Conservation (phyloP, 108 stramenopile genomes). For the Fragilariopsis cylindrus region DNA sequence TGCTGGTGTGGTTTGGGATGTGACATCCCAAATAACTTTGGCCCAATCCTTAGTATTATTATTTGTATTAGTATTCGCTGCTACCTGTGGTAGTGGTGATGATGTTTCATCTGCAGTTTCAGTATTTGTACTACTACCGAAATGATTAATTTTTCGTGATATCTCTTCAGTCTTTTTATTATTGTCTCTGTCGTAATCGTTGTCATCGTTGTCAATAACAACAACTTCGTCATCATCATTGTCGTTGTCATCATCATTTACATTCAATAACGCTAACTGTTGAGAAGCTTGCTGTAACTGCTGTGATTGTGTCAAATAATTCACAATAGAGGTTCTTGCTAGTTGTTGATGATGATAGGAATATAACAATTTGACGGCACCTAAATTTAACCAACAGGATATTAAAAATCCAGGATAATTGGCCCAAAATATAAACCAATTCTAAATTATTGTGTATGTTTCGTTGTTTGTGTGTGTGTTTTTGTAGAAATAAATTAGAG, state of each 20-base stretch:
- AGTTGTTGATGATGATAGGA: constrained; percentile 34
- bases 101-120: constrained; percentile 5
- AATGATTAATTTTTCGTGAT: not conserved
- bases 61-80: not conserved
- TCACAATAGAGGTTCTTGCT: constrained; percentile 44
- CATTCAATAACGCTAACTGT: not conserved
- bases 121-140: not conserved
- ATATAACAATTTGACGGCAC: constrained; percentile 72
- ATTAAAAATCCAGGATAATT: constrained; percentile 64
- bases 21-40: constrained; percentile 55
- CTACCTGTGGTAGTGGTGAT: not conserved
- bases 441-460: constrained; percentile 17
- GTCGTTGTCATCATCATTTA: not conserved
- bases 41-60: constrained; percentile 36
- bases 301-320: constrained; percentile 38
- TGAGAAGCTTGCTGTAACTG: not conserved
- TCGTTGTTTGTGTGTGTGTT: not conserved
- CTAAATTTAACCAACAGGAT: constrained; percentile 70
- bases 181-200: not conserved
- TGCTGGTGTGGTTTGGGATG: constrained; percentile 55
- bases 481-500: not conserved
- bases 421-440: constrained; percentile 69
- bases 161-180: not conserved
- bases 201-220: constrained; percentile 11
- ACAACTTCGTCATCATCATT: not conserved